phyloP scores from a whole-genome alignment of 345 rosid species.

The Trapa incisa region DNA sequence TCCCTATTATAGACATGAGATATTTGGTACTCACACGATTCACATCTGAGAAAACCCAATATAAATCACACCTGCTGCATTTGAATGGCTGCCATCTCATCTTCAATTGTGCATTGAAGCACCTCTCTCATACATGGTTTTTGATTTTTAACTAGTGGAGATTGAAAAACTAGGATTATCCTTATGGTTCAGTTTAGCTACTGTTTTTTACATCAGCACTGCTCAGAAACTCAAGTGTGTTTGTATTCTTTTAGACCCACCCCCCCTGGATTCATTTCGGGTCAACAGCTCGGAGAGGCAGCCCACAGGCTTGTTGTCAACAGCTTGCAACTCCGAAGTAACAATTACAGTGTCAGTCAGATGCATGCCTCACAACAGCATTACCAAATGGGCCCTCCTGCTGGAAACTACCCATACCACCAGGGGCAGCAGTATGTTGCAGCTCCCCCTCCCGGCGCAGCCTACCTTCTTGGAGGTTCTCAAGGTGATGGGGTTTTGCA shows the following conservation, averaged over 20 bases:
- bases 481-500: neutral
- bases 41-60: neutral
- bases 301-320: conserved; percentile 57
- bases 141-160: neutral
- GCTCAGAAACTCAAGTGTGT: neutral
- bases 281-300: conserved; percentile 57
- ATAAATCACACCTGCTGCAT: neutral
- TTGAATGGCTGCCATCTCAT: neutral
- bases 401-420: neutral
- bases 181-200: neutral
- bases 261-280: conserved; percentile 41
- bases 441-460: conserved; percentile 12
- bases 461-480: conserved; percentile 12
- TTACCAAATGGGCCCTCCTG: conserved; percentile 11
- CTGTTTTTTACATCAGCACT: conserved; percentile 3
- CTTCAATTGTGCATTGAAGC: neutral
- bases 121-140: neutral
- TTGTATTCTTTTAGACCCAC: conserved; percentile 41
- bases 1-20: neutral
- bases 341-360: conserved; percentile 18
- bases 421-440: neutral
- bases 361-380: conserved; percentile 20
- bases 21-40: neutral
- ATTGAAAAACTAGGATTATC: neutral
- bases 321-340: conserved; percentile 31